Conservation (phyloP, 805 yeast genomes). For the Saccharomycodes ludwigii region DNA sequence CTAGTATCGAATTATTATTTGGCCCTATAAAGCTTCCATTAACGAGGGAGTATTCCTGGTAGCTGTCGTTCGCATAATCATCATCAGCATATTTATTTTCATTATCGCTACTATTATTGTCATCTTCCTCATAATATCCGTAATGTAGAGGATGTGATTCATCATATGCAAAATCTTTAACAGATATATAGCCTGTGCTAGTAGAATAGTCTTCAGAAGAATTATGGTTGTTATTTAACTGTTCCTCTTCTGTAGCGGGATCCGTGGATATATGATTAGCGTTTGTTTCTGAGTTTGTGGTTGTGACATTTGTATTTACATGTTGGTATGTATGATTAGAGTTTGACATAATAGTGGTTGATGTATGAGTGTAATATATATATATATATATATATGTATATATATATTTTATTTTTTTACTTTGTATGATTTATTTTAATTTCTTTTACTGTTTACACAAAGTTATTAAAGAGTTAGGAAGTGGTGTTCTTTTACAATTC, state of each 20-base stretch:
- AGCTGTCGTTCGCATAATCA: constrained; percentile 7
- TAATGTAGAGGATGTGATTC: constrained; percentile 56
- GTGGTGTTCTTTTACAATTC: too few relatives aligned
- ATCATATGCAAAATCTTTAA: constrained; percentile 77
- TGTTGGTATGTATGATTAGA: too few relatives aligned
- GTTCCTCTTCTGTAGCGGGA: constrained; percentile 8
- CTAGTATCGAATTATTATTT: background rate
- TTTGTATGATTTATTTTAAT: too few relatives aligned
- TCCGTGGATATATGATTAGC: background rate
- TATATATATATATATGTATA: too few relatives aligned
- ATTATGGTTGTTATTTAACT: constrained; percentile 7
- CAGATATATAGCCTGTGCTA: constrained; percentile 30
- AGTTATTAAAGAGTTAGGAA: too few relatives aligned
- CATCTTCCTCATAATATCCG: constrained; percentile 33
- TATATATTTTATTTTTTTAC: too few relatives aligned
- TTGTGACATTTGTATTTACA: too few relatives aligned
- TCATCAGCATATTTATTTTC: constrained; percentile 14
- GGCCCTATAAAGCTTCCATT: constrained; percentile 1
- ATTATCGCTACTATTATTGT: constrained; percentile 13
- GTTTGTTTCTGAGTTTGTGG: background rate
- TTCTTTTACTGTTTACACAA: too few relatives aligned
- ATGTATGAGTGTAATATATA: too few relatives aligned
- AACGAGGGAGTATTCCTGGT: constrained; percentile 6
- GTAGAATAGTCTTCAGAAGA: constrained; percentile 7
- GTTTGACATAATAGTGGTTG: too few relatives aligned